Conservation (phyloP, 306 rosid species). For the Castanea sativa region DNA sequence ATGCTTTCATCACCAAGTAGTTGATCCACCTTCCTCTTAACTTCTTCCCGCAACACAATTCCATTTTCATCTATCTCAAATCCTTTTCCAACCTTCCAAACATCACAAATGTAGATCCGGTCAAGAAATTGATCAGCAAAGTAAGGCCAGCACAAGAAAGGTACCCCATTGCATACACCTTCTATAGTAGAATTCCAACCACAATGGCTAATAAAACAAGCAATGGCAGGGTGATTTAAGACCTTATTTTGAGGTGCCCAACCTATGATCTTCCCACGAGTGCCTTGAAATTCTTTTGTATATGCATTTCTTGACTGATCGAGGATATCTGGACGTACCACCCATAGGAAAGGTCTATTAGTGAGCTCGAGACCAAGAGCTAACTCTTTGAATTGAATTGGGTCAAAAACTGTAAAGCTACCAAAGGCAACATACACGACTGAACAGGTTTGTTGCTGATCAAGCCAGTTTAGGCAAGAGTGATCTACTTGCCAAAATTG, state of each 20-base stretch:
- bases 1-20: slow-evolving; percentile 12
- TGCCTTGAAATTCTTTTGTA: slow-evolving; percentile 28
- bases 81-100: slow-evolving; percentile 27
- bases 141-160: slow-evolving; percentile 41
- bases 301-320: background rate
- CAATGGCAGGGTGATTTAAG: slow-evolving; percentile 35
- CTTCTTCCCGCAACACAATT: slow-evolving; percentile 6
- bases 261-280: slow-evolving; percentile 25
- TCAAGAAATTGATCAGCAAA: slow-evolving; percentile 18
- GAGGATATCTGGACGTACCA: slow-evolving; percentile 9
- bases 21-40: slow-evolving; percentile 20
- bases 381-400: slow-evolving; percentile 29
- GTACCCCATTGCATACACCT: slow-evolving; percentile 24
- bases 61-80: slow-evolving; percentile 4
- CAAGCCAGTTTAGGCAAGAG: slow-evolving; percentile 26
- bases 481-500: slow-evolving; percentile 34
- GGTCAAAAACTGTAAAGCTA: slow-evolving; percentile 10
- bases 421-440: slow-evolving; percentile 36
- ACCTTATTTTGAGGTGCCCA: slow-evolving; percentile 46
- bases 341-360: slow-evolving; percentile 32
- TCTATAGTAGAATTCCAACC: slow-evolving; percentile 54
- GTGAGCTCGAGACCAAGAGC: slow-evolving; percentile 30
- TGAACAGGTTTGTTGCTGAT: slow-evolving; percentile 26
- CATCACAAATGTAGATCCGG: slow-evolving; percentile 23
- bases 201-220: slow-evolving; percentile 52